These are phyloP conservation scores for Chlamydomonas incerta DNA, from an alignment of 139 green algal species.

Conservation along the genomic window DNA sequence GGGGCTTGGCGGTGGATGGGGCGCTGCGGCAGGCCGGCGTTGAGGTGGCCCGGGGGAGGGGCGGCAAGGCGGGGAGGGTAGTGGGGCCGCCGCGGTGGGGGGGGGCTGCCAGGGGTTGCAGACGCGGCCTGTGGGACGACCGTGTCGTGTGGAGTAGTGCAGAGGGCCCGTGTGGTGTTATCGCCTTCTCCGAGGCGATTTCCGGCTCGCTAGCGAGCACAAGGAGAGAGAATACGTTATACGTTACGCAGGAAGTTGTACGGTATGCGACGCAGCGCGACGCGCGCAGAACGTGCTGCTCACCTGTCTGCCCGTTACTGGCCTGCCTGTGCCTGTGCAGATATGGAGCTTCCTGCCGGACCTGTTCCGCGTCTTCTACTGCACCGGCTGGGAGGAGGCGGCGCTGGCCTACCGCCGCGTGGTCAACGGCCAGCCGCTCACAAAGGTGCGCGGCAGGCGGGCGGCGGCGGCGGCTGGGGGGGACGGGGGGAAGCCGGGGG, in stretches of 20 bases:
- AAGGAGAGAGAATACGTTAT: too few relatives aligned
- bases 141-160: too few relatives aligned
- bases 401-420: constrained; percentile 50
- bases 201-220: too few relatives aligned
- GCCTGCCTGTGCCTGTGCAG: not conserved
- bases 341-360: constrained; percentile 45
- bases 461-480: not conserved
- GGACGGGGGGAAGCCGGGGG: not conserved
- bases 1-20: not conserved
- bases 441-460: not conserved
- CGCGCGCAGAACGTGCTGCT: too few relatives aligned
- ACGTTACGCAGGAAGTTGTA: too few relatives aligned
- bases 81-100: not conserved
- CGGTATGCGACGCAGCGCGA: too few relatives aligned
- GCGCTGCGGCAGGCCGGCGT: not conserved
- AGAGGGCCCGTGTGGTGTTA: too few relatives aligned
- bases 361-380: constrained; percentile 64
- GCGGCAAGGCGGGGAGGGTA: not conserved
- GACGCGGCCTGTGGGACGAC: too few relatives aligned
- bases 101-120: too few relatives aligned
- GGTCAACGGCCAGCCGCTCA: constrained; percentile 17
- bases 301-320: too few relatives aligned
- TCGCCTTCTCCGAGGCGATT: too few relatives aligned
- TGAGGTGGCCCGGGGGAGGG: too few relatives aligned
- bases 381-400: constrained; percentile 60